Conservation (phyloP, 208 protist genomes). For the Balamuthia mandrillaris region DNA sequence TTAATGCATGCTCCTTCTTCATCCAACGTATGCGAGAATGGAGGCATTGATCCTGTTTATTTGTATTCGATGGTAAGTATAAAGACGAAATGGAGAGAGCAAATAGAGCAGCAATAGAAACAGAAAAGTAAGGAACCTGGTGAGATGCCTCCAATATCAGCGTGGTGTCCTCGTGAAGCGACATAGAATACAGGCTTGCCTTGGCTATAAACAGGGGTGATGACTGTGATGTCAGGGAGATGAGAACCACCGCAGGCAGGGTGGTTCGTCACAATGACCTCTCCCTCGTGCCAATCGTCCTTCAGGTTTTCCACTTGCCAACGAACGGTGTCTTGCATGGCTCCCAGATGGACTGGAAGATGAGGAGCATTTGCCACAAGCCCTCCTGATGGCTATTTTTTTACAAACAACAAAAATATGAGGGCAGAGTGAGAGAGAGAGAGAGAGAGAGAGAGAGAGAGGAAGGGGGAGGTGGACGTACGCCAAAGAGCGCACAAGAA, state of each 20-base stretch:
- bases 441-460: neutral
- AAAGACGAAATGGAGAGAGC: neutral
- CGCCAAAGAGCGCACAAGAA: slow-evolving; percentile 65
- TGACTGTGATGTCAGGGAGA: slow-evolving; percentile 94
- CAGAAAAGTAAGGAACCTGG: slow-evolving; percentile 77
- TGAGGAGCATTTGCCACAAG: slow-evolving; percentile 93
- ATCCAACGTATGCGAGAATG: slow-evolving; percentile 82
- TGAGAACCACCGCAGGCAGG: slow-evolving; percentile 88
- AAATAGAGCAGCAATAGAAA: neutral
- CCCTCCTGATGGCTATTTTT: slow-evolving; percentile 77
- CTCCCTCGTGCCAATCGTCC: slow-evolving; percentile 77
- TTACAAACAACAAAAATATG: slow-evolving; percentile 49
- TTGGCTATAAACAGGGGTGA: slow-evolving; percentile 79
- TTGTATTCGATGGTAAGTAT: neutral
- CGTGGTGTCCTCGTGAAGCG: slow-evolving; percentile 90
- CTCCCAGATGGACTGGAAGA: slow-evolving; percentile 91
- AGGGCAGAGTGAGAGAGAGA: slow-evolving; percentile 2
- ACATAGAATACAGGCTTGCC: slow-evolving; percentile 82
- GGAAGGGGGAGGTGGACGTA: neutral
- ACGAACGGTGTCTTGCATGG: slow-evolving; percentile 86
- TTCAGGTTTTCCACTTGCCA: slow-evolving; percentile 70
- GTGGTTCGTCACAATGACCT: slow-evolving; percentile 90
- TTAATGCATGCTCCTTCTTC: slow-evolving; percentile 89
- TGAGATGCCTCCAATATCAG: slow-evolving; percentile 91
- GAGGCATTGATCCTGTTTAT: slow-evolving; percentile 77